Evolutionary conservation across 169 alveolate genomes (phyloP).

Genomic region (Eimeria tenella): DNA sequence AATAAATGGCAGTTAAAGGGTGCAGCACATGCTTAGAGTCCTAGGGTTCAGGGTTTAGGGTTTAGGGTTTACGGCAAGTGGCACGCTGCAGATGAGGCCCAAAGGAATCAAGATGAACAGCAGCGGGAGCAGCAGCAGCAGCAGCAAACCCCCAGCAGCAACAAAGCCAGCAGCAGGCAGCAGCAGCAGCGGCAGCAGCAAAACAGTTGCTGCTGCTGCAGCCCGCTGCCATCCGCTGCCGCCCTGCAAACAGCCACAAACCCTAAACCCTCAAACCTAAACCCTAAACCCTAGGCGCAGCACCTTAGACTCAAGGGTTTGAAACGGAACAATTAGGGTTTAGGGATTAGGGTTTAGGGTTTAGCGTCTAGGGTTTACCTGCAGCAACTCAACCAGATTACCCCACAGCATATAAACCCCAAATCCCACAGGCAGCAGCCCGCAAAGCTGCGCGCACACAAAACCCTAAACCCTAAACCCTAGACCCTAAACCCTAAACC

Average conservation of each 20-base stretch:
- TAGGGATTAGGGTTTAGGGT: neutral
- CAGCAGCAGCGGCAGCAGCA: constrained; percentile 36
- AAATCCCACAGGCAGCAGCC: constrained; percentile 9
- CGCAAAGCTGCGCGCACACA: constrained; percentile 28
- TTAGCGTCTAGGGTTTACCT: neutral
- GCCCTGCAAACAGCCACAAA: constrained; percentile 25
- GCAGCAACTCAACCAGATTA: neutral
- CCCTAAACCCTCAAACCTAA: neutral
- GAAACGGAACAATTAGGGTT: neutral
- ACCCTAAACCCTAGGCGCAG: neutral
- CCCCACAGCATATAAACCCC: constrained; percentile 13
- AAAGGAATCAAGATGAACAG: neutral
- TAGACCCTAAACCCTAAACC: neutral
- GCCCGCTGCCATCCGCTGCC: neutral
- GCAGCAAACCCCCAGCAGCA: constrained; percentile 35
- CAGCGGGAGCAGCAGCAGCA: constrained; percentile 23
- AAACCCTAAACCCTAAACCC: constrained; percentile 19
- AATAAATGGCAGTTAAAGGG: no score
- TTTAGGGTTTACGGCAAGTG: neutral
- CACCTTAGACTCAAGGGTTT: neutral
- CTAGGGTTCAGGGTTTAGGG: neutral
- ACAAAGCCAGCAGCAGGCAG: constrained; percentile 29
- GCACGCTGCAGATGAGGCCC: neutral
- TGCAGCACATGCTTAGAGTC: no score
- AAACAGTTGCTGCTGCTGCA: neutral